phyloP scores from a whole-genome alignment of 768 basidiomycete genomes.

The Russula abietina region DNA sequence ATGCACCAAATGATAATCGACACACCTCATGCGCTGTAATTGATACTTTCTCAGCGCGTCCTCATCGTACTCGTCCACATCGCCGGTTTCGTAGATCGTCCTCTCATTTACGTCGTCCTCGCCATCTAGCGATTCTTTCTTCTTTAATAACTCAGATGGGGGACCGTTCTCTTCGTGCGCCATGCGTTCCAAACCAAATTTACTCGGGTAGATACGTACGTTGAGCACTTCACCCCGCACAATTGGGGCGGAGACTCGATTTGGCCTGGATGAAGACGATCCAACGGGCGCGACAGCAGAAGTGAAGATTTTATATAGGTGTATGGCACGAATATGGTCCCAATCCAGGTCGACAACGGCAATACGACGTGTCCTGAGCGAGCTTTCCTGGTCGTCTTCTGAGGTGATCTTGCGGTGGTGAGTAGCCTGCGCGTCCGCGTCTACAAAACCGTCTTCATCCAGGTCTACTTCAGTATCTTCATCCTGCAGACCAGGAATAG shows the following conservation, averaged over 20 bases:
- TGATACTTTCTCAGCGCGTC: slow-evolving; percentile 88
- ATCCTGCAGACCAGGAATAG: slow-evolving; percentile 37
- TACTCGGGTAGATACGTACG: slow-evolving; percentile 85
- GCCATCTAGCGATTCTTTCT: slow-evolving; percentile 34
- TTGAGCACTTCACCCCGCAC: slow-evolving; percentile 63
- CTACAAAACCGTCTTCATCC: slow-evolving; percentile 67
- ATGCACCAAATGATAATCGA: slow-evolving; percentile 18
- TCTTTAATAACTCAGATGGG: slow-evolving; percentile 75
- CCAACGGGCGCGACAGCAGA: slow-evolving; percentile 67
- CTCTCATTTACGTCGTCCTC: slow-evolving; percentile 58
- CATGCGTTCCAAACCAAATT: slow-evolving; percentile 87
- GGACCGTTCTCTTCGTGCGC: slow-evolving; percentile 85
- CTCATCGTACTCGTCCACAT: slow-evolving; percentile 78
- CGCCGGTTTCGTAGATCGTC: slow-evolving; percentile 59
- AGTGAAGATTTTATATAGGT: slow-evolving; percentile 88
- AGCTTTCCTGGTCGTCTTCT: slow-evolving; percentile 36
- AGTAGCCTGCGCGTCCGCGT: slow-evolving; percentile 68
- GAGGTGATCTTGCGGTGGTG: slow-evolving; percentile 42
- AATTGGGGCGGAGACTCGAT: slow-evolving; percentile 30
- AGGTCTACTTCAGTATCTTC: slow-evolving; percentile 62
- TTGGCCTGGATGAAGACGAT: slow-evolving; percentile 34
- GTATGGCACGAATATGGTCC: slow-evolving; percentile 88
- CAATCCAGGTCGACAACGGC: slow-evolving; percentile 97
- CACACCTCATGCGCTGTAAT: slow-evolving; percentile 82
- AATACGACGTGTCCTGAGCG: slow-evolving; percentile 56